Evolutionary conservation across 2,329 filamentous ascomycete genomes (phyloP).

Genomic region (Dactylellina leptospora): DNA sequence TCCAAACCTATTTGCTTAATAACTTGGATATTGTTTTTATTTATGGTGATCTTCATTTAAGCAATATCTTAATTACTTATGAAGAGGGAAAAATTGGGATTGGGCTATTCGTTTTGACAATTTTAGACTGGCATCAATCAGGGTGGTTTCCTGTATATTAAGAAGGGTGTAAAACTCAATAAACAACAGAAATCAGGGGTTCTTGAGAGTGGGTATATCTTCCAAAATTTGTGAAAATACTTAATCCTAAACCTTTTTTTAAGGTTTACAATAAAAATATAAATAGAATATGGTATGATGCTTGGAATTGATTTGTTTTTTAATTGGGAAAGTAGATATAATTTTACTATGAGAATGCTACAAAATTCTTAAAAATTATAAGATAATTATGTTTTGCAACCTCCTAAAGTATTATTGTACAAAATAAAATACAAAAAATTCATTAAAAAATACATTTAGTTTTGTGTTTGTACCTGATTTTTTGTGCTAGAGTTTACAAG

Average conservation of each 20-base stretch:
- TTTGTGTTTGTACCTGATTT: background rate
- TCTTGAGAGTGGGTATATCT: background rate
- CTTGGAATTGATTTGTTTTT: conserved; percentile 13
- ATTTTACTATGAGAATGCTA: no score
- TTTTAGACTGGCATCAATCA: conserved; percentile 60
- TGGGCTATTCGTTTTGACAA: conserved; percentile 54
- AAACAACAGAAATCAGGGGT: background rate
- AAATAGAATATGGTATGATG: conserved; percentile 2
- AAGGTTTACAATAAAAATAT: background rate
- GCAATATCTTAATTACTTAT: conserved; percentile 59
- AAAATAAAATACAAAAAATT: no score
- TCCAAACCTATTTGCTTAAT: conserved; percentile 53
- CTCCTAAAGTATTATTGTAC: no score
- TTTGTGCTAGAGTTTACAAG: background rate
- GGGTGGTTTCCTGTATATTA: conserved; percentile 60
- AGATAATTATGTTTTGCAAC: no score
- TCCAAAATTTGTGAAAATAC: conserved; percentile 7
- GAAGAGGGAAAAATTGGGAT: conserved; percentile 13
- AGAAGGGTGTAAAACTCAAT: conserved; percentile 59
- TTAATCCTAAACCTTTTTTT: conserved; percentile 2
- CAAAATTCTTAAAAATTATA: no score
- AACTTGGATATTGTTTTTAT: conserved; percentile 58
- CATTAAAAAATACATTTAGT: no score
- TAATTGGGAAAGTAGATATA: conserved; percentile 4
- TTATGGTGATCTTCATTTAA: conserved; percentile 59